phyloP scores from a whole-genome alignment of 2,329 filamentous ascomycete species.

The Epichloe elymi region DNA sequence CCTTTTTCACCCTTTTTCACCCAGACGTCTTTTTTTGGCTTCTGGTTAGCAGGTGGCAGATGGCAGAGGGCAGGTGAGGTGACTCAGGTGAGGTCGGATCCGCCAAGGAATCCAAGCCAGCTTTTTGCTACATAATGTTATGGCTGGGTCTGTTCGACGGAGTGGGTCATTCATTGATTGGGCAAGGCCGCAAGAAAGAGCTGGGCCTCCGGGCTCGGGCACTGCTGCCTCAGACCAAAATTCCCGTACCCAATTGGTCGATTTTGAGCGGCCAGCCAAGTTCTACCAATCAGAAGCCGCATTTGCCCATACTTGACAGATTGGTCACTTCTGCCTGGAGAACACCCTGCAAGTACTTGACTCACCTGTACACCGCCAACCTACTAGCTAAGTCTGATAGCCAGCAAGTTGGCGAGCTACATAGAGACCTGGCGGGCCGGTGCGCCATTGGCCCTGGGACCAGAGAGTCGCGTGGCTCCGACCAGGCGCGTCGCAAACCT shows the following conservation, averaged over 20 bases:
- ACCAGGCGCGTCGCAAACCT: slow-evolving; percentile 13
- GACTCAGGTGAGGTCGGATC: slow-evolving; percentile 12
- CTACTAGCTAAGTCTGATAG: too few species aligned
- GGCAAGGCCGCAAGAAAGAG: not conserved
- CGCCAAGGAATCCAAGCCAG: slow-evolving; percentile 10
- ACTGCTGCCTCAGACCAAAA: slow-evolving; percentile 25
- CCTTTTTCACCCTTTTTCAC: slow-evolving; percentile 21
- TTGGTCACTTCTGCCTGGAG: slow-evolving; percentile 18
- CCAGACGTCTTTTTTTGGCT: slow-evolving; percentile 8
- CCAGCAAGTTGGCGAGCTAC: too few species aligned
- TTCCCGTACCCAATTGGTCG: slow-evolving; percentile 17
- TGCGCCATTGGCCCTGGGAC: not conserved
- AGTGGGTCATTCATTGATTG: not conserved
- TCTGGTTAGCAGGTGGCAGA: slow-evolving; percentile 9
- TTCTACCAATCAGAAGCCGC: slow-evolving; percentile 16
- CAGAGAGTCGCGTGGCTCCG: not conserved
- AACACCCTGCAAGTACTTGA: slow-evolving; percentile 15
- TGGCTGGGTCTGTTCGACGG: not conserved
- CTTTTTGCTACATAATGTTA: slow-evolving; percentile 10
- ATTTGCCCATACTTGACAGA: slow-evolving; percentile 9
- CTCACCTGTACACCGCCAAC: slow-evolving; percentile 9
- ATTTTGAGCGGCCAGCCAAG: slow-evolving; percentile 12
- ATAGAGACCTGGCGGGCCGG: not conserved
- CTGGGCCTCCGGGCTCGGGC: not conserved
- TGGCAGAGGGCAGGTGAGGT: slow-evolving; percentile 3